Evolutionary conservation across 495 filamentous ascomycete species (phyloP), one percentile per base, ranked within the genome.

Genomic region (Daldinia decipiens): DNA sequence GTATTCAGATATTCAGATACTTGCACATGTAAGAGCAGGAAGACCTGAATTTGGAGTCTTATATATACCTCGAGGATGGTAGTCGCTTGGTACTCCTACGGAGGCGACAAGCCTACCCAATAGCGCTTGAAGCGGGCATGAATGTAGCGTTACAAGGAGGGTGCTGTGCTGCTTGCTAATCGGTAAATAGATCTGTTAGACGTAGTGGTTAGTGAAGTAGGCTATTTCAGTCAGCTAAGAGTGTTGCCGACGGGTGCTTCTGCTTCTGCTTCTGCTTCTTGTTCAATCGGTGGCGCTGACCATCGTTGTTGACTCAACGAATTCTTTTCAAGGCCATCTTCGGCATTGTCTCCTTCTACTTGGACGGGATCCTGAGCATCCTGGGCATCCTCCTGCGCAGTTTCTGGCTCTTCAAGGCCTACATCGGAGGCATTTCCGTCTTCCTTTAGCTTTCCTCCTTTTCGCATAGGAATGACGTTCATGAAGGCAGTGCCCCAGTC

Each of bases 401-500:
- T 74, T 1, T 71, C 75, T 2, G 71, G 74, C 0, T 62, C 72
- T 3, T 78, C 81, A n/a, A 51, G 55, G 0, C 38, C 75, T 1
- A 67, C 74, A n/a, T 65, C 79, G 3, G 53, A 24, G 15, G 29
- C 64, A 24, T 70, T 57, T 45, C 72, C 71, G 27, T 65, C 71
- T 12, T 59, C 59, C 56, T 74, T 84, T 60, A 92, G 73, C 17
- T 84, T 80, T 11, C 93, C 89, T 39, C 93, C 92, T 82, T 98
- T 93, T 43, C 95, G 79, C 76, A 90, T 90, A 0, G 95, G 95
- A 61, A 99, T 90, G 12, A 95, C 91, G 51, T 87, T 82, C 81
- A 95, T 80, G 71, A 99, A 98, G 0, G 95, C 94, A 71, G 91
- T 81, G 1, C 90, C 93, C 95, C 95, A 99, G 77, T 98, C 90